phyloP scores from a whole-genome alignment of 331 rosid species.

The Arachis monticola region DNA sequence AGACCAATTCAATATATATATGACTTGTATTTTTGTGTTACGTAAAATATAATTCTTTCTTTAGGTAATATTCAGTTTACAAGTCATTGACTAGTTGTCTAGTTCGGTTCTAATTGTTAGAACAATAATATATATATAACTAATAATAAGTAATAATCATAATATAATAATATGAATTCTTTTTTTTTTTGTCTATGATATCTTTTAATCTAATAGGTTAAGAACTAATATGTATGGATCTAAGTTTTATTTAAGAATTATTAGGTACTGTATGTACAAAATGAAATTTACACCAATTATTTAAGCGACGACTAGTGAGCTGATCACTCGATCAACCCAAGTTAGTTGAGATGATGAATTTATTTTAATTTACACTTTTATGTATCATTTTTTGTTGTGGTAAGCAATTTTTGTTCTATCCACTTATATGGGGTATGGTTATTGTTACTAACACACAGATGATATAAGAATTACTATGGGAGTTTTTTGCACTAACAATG shows the following conservation, averaged over 20 bases:
- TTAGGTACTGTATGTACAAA: no score
- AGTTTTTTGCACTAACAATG: not conserved
- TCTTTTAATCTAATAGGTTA: no score
- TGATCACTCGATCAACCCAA: no score
- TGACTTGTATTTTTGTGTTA: not conserved
- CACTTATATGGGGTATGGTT: not conserved
- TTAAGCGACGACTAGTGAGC: no score
- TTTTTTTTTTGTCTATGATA: no score
- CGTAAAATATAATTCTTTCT: not conserved
- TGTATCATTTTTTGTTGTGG: not conserved
- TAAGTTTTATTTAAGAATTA: no score
- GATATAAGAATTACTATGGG: not conserved
- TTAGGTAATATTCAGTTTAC: conserved; percentile 1
- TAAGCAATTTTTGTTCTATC: conserved; percentile 13
- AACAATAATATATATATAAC: not conserved
- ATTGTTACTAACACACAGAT: no score
- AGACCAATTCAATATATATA: conserved; percentile 31
- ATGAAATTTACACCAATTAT: no score
- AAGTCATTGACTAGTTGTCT: conserved; percentile 35
- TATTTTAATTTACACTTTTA: conserved; percentile 4
- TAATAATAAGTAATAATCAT: not conserved
- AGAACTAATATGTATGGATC: no score
- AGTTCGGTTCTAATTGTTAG: conserved; percentile 2
- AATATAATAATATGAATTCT: not conserved
- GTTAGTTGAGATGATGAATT: not conserved